Percentiles rank a stretch among this genome's conserved stretches.
These are phyloP conservation scores for Eimeria falciformis DNA, from an alignment of 169 alveolate genomes.

Conservation along the genomic window DNA sequence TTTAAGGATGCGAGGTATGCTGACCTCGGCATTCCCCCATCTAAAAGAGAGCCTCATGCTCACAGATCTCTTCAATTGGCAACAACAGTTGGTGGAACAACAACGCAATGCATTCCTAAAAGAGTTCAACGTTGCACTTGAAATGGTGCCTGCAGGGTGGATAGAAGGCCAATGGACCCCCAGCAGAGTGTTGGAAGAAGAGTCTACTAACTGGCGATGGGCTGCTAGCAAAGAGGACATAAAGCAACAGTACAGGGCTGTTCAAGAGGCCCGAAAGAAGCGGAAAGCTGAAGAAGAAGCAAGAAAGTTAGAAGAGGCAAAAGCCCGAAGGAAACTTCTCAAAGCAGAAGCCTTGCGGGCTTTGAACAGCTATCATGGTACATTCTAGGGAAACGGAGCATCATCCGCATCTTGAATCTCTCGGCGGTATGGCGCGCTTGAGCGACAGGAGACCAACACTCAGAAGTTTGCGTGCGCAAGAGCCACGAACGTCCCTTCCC, in stretches of 20 bases:
- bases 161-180: slow-evolving; percentile 24
- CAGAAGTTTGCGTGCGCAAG: no score
- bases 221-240: slow-evolving; percentile 42
- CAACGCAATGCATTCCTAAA: slow-evolving; percentile 32
- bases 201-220: slow-evolving; percentile 51
- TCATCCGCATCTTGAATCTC: no score
- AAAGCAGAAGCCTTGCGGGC: slow-evolving; percentile 61
- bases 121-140: background rate
- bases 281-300: slow-evolving; percentile 29
- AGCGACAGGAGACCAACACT: no score
- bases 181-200: slow-evolving; percentile 14
- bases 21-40: background rate
- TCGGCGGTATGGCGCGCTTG: no score
- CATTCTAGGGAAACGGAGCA: no score
- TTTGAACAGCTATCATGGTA: background rate
- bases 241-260: slow-evolving; percentile 17
- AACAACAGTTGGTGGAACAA: slow-evolving; percentile 33
- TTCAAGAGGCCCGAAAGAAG: background rate
- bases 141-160: slow-evolving; percentile 40
- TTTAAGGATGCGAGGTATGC: background rate
- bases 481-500: no score
- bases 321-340: slow-evolving; percentile 26
- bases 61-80: slow-evolving; percentile 61
- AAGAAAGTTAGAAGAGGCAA: background rate
- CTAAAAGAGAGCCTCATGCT: slow-evolving; percentile 32